Base-by-base conservation (phyloP, 2,329 filamentous ascomycete genomes). In the Phialemonium atrogriseum region DNA sequence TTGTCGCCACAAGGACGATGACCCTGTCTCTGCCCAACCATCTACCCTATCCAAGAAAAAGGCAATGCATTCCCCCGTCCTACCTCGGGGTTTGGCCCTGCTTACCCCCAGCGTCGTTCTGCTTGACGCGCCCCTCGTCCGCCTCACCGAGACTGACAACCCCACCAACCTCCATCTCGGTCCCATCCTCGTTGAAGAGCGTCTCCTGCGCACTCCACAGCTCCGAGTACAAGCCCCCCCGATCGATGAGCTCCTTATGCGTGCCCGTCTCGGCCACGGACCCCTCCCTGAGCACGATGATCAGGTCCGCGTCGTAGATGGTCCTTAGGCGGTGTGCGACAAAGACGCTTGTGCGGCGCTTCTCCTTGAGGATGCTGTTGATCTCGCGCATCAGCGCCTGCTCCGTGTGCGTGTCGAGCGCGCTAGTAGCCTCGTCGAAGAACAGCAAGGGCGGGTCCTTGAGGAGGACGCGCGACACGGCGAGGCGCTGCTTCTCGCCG, bases 351-450 rank as follows among this genome's bases (percentile, higher is more conserved):
- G 89, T 96, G 33, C 88, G 73, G 5, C 68, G 66, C 64, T 93
- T 94, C 49, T 94, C 88, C 45, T 81, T 82, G 33, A 96, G 64
- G 32, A 96, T 91, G 43, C 80, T 80, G 56, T 94, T 94, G 55
- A 96, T 95, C 51, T 95, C 94, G 38, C 80, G 70, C 64, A 96
- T 78, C 30, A 96, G 68, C 2, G 84, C 82, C 58, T 93, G 84
- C 60, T 95, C 89, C 0, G 89, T 95, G 50, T 94, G 84, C 1
- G 89, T 94, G 52, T 95, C 88, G 20, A 95, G 66, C 2, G 89
- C 88, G 28, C 83, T 89, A 1, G 88, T 95, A 47, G 88, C 89
- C 65, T 95, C 88, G 44, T 95, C 88, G 46, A 95, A 95, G 70
- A 95, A 95, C 1, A 95, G 63, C 17, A 95, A 60, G 2, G 86